Evolutionary conservation across 176 grass and related monocot genomes (phyloP), one percentile per base, ranked within the genome.

Genomic region (Phyllostachys edulis): DNA sequence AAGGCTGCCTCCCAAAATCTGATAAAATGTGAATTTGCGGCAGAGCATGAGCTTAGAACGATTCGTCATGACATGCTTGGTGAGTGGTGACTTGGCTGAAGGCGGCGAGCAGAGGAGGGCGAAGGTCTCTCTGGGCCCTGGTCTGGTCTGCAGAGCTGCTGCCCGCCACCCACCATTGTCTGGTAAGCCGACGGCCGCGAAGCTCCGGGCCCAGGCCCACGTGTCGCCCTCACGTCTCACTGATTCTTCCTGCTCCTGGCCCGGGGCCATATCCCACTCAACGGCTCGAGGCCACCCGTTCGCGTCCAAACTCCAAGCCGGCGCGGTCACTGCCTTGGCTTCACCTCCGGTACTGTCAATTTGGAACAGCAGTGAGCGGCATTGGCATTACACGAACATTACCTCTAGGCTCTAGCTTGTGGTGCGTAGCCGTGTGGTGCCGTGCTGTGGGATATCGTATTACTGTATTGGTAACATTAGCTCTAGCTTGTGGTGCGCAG

Each of bases 181-280:
- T 26, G 59, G 68, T 80, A 79, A 63, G 70, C 40, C 76, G 49
- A 74, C 69, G 44, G 77, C 73, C 38, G 5, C 3, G 73, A 78
- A 66, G 72, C 55, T 64, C 71, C 5, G 64, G 46, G 47, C 32
- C 67, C 46, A 79, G 67, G 79, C n/a, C 79, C 39, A 78, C 49
- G 79, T 90, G 85, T 76, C 51, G 0, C 78, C 32, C 50, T 50
- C 71, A 6, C 40, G 20, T 34, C 27, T 64, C 21, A 10, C 69
- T 6, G 20, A 18, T 36, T 41, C 29, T 57, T 60, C 64, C 51
- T 29, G 8, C 36, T 8, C 29, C 65, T 41, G 50, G 60, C 56
- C 34, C 29, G 20, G 9, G 72, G 6, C 63, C 63, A 44, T 69
- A 10, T 78, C 54, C 26, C 27, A 29, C 3, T 78, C 56, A 18